Base-by-base conservation (phyloP, 73 alveolate species). In the Paramecium sonneborni region DNA sequence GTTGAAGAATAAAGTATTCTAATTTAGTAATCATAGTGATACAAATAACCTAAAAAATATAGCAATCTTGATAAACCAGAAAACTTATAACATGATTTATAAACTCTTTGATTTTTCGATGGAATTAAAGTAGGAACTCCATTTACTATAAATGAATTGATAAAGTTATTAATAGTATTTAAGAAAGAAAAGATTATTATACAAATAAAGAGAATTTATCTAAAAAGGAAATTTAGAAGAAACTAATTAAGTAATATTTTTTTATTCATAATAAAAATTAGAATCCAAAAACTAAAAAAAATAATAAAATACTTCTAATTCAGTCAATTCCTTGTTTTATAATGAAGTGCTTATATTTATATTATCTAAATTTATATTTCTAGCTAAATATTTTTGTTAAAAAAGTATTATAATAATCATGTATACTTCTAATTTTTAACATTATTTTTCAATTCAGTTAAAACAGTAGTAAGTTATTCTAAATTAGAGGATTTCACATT, bases 321-420 rank as follows among this genome's bases (percentile, higher is more conserved):
- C 7, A 41, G 74, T 56, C 30, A 56, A 6, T 56, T 56, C 74
- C 74, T 24, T 9, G 74, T 24, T 6, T 12, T 58, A 58, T 21
- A 56, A 24, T n/a, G 85, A n/a, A 67, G 32, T 9, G 20, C 21
- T 21, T 2, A 56, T 56, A 56, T 56, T 21, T 4, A 12, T 4
- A 4, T 57, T 14, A 6, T 14, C 1, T 14, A 0, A 0, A 26
- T 14, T 6, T 9, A 10, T 1, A 20, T 57, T 44, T 44, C 15
- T 14, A 9, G 21, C 15, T 44, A 12, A 44, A 44, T 9, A 8
- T 12, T 12, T 6, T 87, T 87, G 67, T 48, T 43, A 24, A 46
- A 57, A 58, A 88, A 88, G 55, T 88, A 43, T 56, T 70, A 52
- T 52, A 52, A 52, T 52, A 52, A 52, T 88, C 76, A 69, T 88